Conservation (phyloP, 805 yeast species). For the Ogataea neopini region DNA sequence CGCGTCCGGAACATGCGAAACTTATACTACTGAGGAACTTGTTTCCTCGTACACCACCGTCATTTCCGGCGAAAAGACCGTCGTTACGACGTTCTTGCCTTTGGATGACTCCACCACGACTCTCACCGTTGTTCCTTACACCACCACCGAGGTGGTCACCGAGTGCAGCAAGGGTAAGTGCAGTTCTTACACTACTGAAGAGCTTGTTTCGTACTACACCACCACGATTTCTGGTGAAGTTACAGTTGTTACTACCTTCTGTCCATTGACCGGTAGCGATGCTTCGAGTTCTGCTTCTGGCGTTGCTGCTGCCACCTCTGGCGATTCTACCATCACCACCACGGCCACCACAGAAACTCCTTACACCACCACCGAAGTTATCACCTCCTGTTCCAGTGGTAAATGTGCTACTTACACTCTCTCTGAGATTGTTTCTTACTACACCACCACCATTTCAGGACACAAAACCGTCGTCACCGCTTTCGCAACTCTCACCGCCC, state of each 20-base stretch:
- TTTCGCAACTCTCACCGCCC: conserved; percentile 13
- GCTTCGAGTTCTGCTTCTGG: conserved; percentile 6
- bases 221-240: conserved; percentile 18
- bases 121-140: conserved; percentile 10
- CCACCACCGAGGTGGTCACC: conserved; percentile 21
- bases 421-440: conserved; percentile 25
- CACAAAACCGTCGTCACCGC: conserved; percentile 21
- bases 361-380: conserved; percentile 15
- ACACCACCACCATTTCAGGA: conserved; percentile 28
- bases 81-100: conserved; percentile 12
- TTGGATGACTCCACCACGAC: conserved; percentile 7
- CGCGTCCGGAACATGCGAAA: conserved; percentile 14
- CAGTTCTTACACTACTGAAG: conserved; percentile 17
- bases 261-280: conserved; percentile 12
- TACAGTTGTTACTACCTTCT: conserved; percentile 12
- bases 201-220: conserved; percentile 23
- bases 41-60: conserved; percentile 26
- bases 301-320: conserved; percentile 5
- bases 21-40: conserved; percentile 19
- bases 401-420: conserved; percentile 19
- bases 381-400: conserved; percentile 25
- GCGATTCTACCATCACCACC: too few species aligned
- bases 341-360: too few species aligned
- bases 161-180: conserved; percentile 16
- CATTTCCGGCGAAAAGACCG: conserved; percentile 19